Base-by-base conservation (phyloP, 441 rosid species). In the Gossypium trilobum region DNA sequence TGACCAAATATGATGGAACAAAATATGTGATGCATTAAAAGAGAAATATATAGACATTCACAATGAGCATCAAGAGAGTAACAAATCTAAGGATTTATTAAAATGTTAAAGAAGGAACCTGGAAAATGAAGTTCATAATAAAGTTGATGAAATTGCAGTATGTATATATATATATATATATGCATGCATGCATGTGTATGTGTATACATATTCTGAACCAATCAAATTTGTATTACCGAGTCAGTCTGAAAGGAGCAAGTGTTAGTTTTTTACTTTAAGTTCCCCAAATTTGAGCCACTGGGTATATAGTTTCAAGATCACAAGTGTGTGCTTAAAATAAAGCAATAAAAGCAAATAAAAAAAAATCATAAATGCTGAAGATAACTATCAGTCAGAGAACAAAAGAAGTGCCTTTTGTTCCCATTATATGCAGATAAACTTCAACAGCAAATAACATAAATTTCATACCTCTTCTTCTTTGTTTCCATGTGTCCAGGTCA, bases 401-500 rank as follows among this genome's bases (percentile, higher is more conserved):
- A 52, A 13, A 27, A 25, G 23, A 68, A 17, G 25, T 29, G 46
- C 25, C 61, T 29, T 16, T 46, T 19, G 6, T 68, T 29, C 22
- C 23, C 19, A 5, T 20, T 2, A 55, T 16, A 5, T 0, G 52
- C 52, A 33, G 16, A 70, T 70, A 55, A 62, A 25, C 17, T 50
- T 23, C 23, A n/a, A 44, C 31, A 65, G 48, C 44, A 51, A 42
- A 71, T 55, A 31, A 63, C 31, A 44, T 56, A 25, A 6, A 69
- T 33, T 42, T 10, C 79, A 79, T 78, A 91, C 97, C 95, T 91
- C 92, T 88, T 87, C 97, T 89, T 82, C 98, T 88, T 77, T 85
- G 86, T 83, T 90, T 94, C 97, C 98, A 90, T 20, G 96, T 88
- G 67, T 84, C 96, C 16, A 88, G 89, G 64, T 94, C 95, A 44